Percentiles rank a stretch among this genome's conserved stretches.
These are phyloP conservation scores for Didymella exigua DNA, from an alignment of 2,329 filamentous ascomycete genomes.

Conservation along the genomic window DNA sequence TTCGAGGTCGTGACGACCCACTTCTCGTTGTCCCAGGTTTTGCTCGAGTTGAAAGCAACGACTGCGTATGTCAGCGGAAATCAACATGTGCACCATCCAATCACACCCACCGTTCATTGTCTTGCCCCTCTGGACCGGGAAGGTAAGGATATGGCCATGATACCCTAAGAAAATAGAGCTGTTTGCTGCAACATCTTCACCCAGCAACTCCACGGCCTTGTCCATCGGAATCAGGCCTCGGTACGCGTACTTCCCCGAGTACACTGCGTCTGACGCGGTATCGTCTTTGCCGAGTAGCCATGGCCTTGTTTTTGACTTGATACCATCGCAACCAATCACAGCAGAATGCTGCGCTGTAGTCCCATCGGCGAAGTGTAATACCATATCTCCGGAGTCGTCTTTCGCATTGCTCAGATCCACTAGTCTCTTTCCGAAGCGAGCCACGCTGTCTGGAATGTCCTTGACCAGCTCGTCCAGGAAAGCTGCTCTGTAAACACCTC, in stretches of 20 bases:
- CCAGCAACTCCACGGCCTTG: constrained; percentile 56
- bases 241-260: constrained; percentile 67
- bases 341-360: constrained; percentile 53
- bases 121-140: constrained; percentile 64
- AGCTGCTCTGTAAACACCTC: constrained; percentile 55
- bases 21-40: constrained; percentile 41
- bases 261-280: constrained; percentile 55
- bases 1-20: constrained; percentile 45
- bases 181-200: constrained; percentile 58
- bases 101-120: constrained; percentile 58
- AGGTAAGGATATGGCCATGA: constrained; percentile 65
- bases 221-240: constrained; percentile 67
- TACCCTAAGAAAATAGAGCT: constrained; percentile 65
- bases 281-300: constrained; percentile 58
- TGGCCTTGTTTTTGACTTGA: constrained; percentile 63
- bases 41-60: constrained; percentile 43
- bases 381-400: constrained; percentile 43
- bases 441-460: constrained; percentile 52
- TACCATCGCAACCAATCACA: constrained; percentile 69
- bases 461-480: constrained; percentile 59
- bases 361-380: constrained; percentile 55
- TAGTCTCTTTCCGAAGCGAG: constrained; percentile 53
- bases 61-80: constrained; percentile 27
- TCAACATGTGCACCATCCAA: no score
- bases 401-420: constrained; percentile 35